Evolutionary conservation across 495 filamentous ascomycete genomes (phyloP).

Genomic region (Oidiodendron maius): DNA sequence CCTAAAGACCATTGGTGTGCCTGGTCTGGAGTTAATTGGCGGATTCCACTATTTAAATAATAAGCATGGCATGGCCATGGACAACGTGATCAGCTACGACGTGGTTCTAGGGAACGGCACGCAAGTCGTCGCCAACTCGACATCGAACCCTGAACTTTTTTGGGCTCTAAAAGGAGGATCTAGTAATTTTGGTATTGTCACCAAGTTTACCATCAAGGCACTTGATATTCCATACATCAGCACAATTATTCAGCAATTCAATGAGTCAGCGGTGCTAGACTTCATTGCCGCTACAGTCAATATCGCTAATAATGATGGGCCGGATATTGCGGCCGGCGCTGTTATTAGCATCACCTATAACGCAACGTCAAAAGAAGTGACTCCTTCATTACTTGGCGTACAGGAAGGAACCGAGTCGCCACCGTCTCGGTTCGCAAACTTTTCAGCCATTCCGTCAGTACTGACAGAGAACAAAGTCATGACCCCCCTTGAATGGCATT

Average conservation of each 20-base stretch:
- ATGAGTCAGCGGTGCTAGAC: background rate
- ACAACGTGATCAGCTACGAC: conserved; percentile 36
- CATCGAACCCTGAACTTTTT: conserved; percentile 40
- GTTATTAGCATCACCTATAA: background rate
- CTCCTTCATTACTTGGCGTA: background rate
- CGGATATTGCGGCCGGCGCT: conserved; percentile 1
- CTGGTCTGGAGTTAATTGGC: conserved; percentile 45
- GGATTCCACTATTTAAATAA: conserved; percentile 36
- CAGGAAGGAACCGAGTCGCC: background rate
- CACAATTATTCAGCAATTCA: background rate
- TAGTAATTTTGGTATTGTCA: conserved; percentile 52
- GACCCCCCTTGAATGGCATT: background rate
- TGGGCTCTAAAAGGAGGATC: conserved; percentile 50
- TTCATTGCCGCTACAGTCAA: conserved; percentile 1
- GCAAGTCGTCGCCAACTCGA: conserved; percentile 39
- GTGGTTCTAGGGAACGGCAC: conserved; percentile 44
- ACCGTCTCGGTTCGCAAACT: background rate
- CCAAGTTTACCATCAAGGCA: conserved; percentile 37
- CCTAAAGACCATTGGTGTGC: conserved; percentile 44
- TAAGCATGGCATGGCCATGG: conserved; percentile 38
- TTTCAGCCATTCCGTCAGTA: background rate
- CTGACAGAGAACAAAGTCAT: background rate
- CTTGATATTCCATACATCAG: conserved; percentile 19
- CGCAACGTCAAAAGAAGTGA: background rate
- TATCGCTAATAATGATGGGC: no score